Evolutionary conservation across 2,329 filamentous ascomycete species (phyloP).

Genomic region (Exophiala lecanii-corni): DNA sequence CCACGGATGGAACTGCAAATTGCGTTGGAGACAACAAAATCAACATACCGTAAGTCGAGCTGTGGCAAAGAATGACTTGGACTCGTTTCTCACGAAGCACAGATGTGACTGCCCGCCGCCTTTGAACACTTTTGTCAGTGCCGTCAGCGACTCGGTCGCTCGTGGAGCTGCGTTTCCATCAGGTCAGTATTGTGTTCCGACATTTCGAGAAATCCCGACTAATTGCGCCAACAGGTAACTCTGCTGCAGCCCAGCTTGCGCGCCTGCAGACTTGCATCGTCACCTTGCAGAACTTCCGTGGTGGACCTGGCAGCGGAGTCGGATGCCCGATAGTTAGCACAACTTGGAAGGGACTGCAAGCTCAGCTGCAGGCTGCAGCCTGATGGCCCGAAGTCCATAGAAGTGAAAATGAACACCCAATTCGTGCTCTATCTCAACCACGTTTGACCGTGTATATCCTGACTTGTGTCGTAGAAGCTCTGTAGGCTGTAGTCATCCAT

Average conservation of each 20-base stretch:
- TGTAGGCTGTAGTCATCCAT: too few relatives aligned
- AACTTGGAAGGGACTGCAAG: slow-evolving; percentile 18
- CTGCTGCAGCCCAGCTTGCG: slow-evolving; percentile 18
- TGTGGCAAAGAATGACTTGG: too few relatives aligned
- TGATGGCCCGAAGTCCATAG: too few relatives aligned
- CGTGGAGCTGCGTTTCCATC: slow-evolving; percentile 13
- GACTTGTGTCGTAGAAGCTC: too few relatives aligned
- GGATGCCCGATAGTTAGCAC: slow-evolving; percentile 22
- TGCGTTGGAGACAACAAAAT: slow-evolving; percentile 17
- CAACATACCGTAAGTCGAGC: slow-evolving; percentile 17
- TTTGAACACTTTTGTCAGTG: slow-evolving; percentile 13
- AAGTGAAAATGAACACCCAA: too few relatives aligned
- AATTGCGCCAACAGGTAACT: slow-evolving; percentile 11
- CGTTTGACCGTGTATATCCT: too few relatives aligned
- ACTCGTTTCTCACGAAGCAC: background rate
- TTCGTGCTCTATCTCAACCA: too few relatives aligned
- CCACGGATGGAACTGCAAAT: slow-evolving; percentile 21
- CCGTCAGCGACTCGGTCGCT: slow-evolving; percentile 11
- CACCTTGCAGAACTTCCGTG: slow-evolving; percentile 22
- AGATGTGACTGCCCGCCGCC: slow-evolving; percentile 22
- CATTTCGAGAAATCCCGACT: background rate
- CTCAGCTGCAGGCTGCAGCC: slow-evolving; percentile 17
- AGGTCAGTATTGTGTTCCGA: slow-evolving; percentile 5
- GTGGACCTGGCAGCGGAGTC: slow-evolving; percentile 20
- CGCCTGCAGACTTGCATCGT: slow-evolving; percentile 20